Evolutionary conservation across 2,329 filamentous ascomycete genomes (phyloP), one percentile per base, ranked within the genome.

Genomic region (Colletotrichum noveboracense): DNA sequence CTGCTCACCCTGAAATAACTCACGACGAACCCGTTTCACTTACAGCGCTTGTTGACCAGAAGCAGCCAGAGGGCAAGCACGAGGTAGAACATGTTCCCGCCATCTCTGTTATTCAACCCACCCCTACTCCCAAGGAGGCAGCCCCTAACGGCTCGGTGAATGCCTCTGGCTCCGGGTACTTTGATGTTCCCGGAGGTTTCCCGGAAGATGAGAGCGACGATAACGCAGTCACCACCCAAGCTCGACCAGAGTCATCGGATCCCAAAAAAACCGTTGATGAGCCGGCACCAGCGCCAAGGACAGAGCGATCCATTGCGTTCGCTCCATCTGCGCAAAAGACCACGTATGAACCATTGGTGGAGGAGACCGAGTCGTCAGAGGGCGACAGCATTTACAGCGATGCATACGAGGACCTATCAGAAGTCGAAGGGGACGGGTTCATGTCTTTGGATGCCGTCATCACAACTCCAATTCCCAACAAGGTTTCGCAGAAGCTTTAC

Each of bases 391-490:
- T 94, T 28, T 96, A 95, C 81, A 95, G 93, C 78, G 94, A 96
- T 83, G 94, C 94, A 2, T 93, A 93, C 70, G 94, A 96, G 83
- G 93, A 95, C 76, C 85, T 94, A 0, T 91, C 91, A 0, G 92
- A 95, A 16, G 80, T 88, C 6, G 92, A 94, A 52, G 90, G 89
- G 3, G 90, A 91, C 62, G 94, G 93, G 0, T 96, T 95, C 79
- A 88, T 92, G 80, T 96, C 94, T 6, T 87, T 96, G 9, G 90
- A 96, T 82, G 94, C 94, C 13, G 90, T 96, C 10, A 89, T 38
- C 78, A 80, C 61, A 60, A 79, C 61, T 58, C 79, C 61, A 66
- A 80, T 79, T 32, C 75, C 76, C 10, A 77, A 76, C n/a, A 74
- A 77, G 58, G 58, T 60, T 24, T 74, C n/a, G 34, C 75, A 70